These are phyloP conservation scores for Eucommia ulmoides DNA, from an alignment of 257 asterid genomes.

Conservation along the genomic window DNA sequence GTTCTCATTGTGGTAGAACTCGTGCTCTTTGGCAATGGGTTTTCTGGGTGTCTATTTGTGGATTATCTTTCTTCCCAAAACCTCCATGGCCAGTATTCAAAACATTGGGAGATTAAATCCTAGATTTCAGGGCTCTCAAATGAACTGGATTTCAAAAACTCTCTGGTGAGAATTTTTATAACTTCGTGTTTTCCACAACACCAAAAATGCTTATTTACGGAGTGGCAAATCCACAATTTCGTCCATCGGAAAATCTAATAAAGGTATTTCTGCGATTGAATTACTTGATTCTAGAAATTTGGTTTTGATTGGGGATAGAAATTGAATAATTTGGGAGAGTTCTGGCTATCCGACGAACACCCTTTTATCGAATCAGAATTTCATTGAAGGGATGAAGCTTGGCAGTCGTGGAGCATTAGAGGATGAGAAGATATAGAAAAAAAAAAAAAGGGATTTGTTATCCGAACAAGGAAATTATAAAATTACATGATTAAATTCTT, in stretches of 20 bases:
- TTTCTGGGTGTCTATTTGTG: not conserved
- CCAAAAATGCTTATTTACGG: constrained; percentile 54
- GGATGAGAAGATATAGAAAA: too few species aligned
- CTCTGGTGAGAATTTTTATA: constrained; percentile 43
- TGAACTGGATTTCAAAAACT: constrained; percentile 18
- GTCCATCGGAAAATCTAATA: constrained; percentile 46
- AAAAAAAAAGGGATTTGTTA: too few species aligned
- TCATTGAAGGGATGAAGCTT: constrained; percentile 60
- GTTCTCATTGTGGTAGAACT: too few species aligned
- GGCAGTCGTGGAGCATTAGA: too few species aligned
- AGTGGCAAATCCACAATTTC: constrained; percentile 44
- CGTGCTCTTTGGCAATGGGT: too few species aligned
- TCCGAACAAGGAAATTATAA: too few species aligned
- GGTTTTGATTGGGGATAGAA: constrained; percentile 42
- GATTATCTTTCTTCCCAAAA: not conserved
- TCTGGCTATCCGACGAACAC: constrained; percentile 68
- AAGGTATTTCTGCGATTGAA: constrained; percentile 59
- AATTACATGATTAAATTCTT: too few species aligned
- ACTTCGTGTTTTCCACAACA: constrained; percentile 39
- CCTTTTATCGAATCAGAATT: constrained; percentile 54
- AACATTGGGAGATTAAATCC: not conserved
- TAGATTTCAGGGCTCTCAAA: not conserved
- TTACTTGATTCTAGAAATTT: constrained; percentile 69
- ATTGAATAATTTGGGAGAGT: constrained; percentile 59
- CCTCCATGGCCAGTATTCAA: not conserved